These are phyloP conservation scores for Fusarium armeniacum DNA, from an alignment of 2,329 filamentous ascomycete genomes.

Conservation along the genomic window DNA sequence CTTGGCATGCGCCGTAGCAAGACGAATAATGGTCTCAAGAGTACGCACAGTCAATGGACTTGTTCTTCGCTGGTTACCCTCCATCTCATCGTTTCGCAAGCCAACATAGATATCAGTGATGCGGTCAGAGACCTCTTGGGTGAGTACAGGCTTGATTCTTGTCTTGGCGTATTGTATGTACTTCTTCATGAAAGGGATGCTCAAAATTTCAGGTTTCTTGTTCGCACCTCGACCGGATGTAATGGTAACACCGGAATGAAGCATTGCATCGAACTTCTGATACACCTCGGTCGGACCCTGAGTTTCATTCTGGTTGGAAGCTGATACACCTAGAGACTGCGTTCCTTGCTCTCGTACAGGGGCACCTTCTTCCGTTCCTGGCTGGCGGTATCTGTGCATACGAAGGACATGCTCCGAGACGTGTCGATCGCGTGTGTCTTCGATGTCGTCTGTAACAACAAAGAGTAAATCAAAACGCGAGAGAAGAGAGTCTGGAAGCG, in stretches of 20 bases:
- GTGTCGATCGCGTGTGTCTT: conserved; percentile 89
- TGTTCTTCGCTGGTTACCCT: conserved; percentile 92
- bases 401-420: conserved; percentile 96
- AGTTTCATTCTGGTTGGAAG: conserved; percentile 81
- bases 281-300: conserved; percentile 87
- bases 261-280: conserved; percentile 96
- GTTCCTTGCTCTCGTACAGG: conserved; percentile 89
- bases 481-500: conserved; percentile 92
- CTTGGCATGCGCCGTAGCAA: conserved; percentile 96
- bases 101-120: conserved; percentile 93
- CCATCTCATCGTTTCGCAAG: conserved; percentile 94
- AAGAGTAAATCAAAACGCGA: conserved; percentile 99
- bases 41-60: conserved; percentile 97
- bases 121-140: conserved; percentile 90
- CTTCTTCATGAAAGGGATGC: conserved; percentile 99
- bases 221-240: conserved; percentile 80
- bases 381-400: conserved; percentile 95
- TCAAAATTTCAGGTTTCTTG: conserved; percentile 87
- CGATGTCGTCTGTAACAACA: conserved; percentile 97
- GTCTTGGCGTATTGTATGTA: conserved; percentile 99
- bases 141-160: conserved; percentile 88
- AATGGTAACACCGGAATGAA: conserved; percentile 89
- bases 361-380: conserved; percentile 92
- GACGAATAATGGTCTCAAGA: conserved; percentile 96
- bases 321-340: conserved; percentile 88